Evolutionary conservation across 192 early-diverging fungal genomes (phyloP), one percentile per base, ranked within the genome.

Genomic region (Physocladia obscura): DNA sequence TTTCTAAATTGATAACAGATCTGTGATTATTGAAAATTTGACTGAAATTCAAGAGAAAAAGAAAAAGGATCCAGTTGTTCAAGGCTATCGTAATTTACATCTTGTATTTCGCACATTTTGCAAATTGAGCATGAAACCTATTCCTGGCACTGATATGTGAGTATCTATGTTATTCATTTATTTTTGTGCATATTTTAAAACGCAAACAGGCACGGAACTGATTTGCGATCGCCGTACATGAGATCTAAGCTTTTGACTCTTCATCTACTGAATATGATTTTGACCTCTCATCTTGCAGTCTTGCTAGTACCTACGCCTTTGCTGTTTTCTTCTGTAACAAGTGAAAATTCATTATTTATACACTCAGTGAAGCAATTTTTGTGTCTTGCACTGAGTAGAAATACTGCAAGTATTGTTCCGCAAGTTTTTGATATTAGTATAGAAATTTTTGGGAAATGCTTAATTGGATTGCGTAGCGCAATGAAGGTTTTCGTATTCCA

Each of bases 321-420:
- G 36, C 68, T 85, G 15, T 84, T 82, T 62, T 64, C 82, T 22
- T 19, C 50, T 31, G 40, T 8, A 1, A 63, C 69, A 27, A 21
- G 48, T 1, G 57, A 70, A 21, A 30, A 32, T 15, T 19, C 32
- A 8, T 47, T 54, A n/a, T 90, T 97, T 67, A 82, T 94, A 26
- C 87, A 92, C 8, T 90, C 92, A 4, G 86, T 94, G 8, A 93
- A 94, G 74, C 90, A 94, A 77, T 90, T 93, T 62, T 70, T 97
- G 27, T 92, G 92, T 70, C 77, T 94, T 19, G 88, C 89, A 51
- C 77, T 97, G 34, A 91, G 84, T 62, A 81, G 92, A 38, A 97
- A 95, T 71, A 85, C 92, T 26, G 89, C 89, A 8, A 90, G 89
- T 35, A 67, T 88, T 24, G 84, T 91, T 37, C 86, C 87, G 2